A percentile compares a stretch with the other conserved stretches of the same genome.
phyloP scores from a whole-genome alignment of 1,284 basidiomycete genomes.

The Pseudozyma pruni region DNA sequence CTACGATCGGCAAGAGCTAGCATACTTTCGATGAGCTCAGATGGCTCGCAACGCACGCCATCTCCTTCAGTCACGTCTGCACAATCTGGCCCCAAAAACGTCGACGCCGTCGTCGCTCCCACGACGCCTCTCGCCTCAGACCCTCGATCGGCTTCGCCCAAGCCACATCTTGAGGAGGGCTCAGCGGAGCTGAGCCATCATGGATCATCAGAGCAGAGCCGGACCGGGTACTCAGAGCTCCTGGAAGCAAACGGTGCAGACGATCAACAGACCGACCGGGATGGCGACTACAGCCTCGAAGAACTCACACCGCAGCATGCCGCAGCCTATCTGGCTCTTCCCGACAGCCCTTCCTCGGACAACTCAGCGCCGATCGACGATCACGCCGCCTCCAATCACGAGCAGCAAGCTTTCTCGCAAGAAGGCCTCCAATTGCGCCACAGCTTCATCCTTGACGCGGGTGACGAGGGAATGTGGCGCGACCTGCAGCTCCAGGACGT shows the following conservation, averaged over 20 bases:
- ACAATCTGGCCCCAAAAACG: background rate
- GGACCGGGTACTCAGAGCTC: slow-evolving; percentile 29
- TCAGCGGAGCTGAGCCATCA: slow-evolving; percentile 11
- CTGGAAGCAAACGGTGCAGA: slow-evolving; percentile 20
- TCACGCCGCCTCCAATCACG: background rate
- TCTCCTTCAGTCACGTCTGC: slow-evolving; percentile 6
- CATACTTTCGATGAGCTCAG: slow-evolving; percentile 26
- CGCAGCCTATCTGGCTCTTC: slow-evolving; percentile 37
- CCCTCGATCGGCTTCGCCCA: slow-evolving; percentile 14
- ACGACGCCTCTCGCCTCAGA: slow-evolving; percentile 6
- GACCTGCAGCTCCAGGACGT: slow-evolving; percentile 29
- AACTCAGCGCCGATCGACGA: background rate
- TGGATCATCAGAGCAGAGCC: slow-evolving; percentile 11
- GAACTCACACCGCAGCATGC: slow-evolving; percentile 15
- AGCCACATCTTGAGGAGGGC: slow-evolving; percentile 12
- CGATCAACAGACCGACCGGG: slow-evolving; percentile 17
- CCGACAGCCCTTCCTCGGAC: slow-evolving; percentile 11
- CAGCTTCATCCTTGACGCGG: slow-evolving; percentile 33
- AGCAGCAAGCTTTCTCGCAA: slow-evolving; percentile 1
- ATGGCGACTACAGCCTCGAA: slow-evolving; percentile 16
- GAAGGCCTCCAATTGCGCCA: slow-evolving; percentile 15
- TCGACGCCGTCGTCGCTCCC: background rate
- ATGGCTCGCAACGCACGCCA: slow-evolving; percentile 4
- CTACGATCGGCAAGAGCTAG: slow-evolving; percentile 24
- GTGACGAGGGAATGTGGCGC: slow-evolving; percentile 38